Evolutionary conservation across 768 basidiomycete species (phyloP), one percentile per base, ranked within the genome.

Genomic region (Pisolithus tinctorius): DNA sequence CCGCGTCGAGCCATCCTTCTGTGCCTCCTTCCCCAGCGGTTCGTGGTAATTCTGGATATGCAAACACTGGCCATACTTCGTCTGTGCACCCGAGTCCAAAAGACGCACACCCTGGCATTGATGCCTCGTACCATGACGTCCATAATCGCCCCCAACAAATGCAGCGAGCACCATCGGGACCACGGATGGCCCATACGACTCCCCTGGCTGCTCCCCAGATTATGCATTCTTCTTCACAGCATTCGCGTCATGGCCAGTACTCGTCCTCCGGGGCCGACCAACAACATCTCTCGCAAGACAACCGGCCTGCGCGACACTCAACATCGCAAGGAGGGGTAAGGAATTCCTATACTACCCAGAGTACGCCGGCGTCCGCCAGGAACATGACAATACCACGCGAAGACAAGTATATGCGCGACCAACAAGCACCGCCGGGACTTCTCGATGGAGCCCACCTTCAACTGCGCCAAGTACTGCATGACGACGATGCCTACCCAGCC

Each of bases 271-370:
- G 56, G n/a, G 42, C 47, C n/a, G 23, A 30, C 44, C 57, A 63
- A 16, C 60, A 55, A 43, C 58, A 47, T 13, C 10, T 37, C 6
- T 41, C 49, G 14, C 20, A 20, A 2, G 58, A 62, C 13, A 40
- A 10, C 13, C 54, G 50, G 36, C 36, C 47, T 26, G 63, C 49
- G 29, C 55, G 58, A 43, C 50, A 43, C 17, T 47, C 31, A 23
- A 27, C 55, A 34, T 49, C 48, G 45, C n/a, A 47, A 6, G 49
- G 58, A 40, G 68, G 62, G 4, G 52, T 69, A 31, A 58, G 66
- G 49, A 58, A 61, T 20, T 58, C 68, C 13, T 68, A 68, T 66
- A 57, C 69, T 16, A 64, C 68, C 10, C 66, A 68, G 40, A 68
- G 60, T 10, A 45, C 57, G n/a, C 37, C 56, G 3, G 52, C 56